phyloP scores from a whole-genome alignment of 768 basidiomycete species.

The Termitomyces sp. region DNA sequence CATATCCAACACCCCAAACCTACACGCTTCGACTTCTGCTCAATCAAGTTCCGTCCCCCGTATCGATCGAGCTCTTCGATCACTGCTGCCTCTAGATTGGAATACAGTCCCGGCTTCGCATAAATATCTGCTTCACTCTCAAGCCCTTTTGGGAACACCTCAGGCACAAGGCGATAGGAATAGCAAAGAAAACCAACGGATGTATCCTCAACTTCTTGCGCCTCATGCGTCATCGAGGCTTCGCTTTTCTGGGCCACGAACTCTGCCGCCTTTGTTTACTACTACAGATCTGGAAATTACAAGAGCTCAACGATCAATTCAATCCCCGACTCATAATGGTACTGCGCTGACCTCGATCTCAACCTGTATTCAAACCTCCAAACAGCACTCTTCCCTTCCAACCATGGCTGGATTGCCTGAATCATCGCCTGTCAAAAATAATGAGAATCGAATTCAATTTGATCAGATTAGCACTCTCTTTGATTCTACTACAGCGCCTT shows the following conservation, averaged over 20 bases:
- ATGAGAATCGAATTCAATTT: not conserved
- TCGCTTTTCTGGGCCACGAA: constrained; percentile 2
- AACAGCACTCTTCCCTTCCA: not conserved
- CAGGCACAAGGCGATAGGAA: not conserved
- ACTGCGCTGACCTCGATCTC: not conserved
- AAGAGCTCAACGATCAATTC: not conserved
- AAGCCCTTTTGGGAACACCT: not conserved
- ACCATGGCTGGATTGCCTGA: not conserved
- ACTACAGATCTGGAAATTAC: not conserved
- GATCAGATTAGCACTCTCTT: constrained; percentile 12
- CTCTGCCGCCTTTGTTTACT: constrained; percentile 3
- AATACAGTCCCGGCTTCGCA: not conserved
- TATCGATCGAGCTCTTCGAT: not conserved
- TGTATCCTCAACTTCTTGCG: not conserved
- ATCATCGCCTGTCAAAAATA: not conserved
- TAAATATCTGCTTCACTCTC: not conserved
- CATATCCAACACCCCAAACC: not conserved
- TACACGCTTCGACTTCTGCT: not conserved
- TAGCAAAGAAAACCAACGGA: constrained; percentile 4
- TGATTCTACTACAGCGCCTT: constrained; percentile 22
- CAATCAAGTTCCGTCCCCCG: not conserved
- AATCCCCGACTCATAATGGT: not conserved
- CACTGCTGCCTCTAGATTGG: not conserved
- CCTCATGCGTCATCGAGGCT: not conserved
- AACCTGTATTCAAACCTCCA: not conserved